Conservation (phyloP, 768 basidiomycete species). For the Psilocybe cyanescens region DNA sequence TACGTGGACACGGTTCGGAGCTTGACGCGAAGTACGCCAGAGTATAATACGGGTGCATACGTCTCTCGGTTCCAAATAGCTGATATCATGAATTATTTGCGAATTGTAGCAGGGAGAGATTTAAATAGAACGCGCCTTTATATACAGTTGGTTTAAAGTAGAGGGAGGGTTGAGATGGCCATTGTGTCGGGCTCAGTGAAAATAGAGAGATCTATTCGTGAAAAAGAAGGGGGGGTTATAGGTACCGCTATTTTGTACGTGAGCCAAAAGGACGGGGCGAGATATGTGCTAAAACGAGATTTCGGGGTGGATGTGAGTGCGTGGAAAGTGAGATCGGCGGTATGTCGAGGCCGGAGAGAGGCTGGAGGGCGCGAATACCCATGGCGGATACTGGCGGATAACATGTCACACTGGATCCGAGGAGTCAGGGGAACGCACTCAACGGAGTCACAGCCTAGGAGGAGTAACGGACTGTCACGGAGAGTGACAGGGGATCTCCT, state of each 20-base stretch:
- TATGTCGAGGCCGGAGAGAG: neutral
- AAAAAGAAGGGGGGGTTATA: constrained; percentile 1
- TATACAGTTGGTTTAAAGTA: neutral
- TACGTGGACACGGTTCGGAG: constrained; percentile 8
- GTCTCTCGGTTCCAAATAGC: constrained; percentile 7
- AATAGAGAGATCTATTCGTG: constrained; percentile 3
- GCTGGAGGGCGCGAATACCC: too few species aligned
- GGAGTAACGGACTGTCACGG: constrained; percentile 8
- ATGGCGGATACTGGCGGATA: too few species aligned
- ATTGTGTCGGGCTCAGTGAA: neutral
- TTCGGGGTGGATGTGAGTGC: neutral
- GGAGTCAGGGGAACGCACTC: neutral
- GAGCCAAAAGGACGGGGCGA: neutral
- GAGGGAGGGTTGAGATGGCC: neutral
- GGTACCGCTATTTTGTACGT: constrained; percentile 8
- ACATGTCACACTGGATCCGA: neutral
- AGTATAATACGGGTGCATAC: constrained; percentile 7
- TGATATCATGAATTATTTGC: neutral
- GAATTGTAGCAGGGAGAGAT: neutral
- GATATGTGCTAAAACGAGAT: constrained; percentile 1
- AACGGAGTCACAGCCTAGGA: neutral
- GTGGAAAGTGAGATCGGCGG: neutral
- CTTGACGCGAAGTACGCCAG: neutral
- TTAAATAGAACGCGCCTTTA: constrained; percentile 1
- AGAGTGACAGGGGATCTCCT: constrained; percentile 3